Base-by-base conservation (phyloP, 768 basidiomycete species). In the Mrakia hoshinonis region DNA sequence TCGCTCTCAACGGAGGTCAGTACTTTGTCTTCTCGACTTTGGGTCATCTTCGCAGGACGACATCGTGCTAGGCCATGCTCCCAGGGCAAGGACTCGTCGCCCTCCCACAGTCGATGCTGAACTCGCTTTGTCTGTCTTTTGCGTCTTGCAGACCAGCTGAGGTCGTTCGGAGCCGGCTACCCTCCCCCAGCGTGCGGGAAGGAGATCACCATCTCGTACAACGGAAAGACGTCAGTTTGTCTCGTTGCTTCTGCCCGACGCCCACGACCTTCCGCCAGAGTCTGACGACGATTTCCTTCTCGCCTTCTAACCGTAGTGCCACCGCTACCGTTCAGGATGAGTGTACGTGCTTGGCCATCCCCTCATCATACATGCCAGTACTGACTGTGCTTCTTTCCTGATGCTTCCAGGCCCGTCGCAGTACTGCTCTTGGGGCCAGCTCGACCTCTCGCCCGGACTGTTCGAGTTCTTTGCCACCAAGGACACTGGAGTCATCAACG, bases 361-460 rank as follows among this genome's bases (percentile, higher is more conserved):
- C 10, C 29, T 26, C 10, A 18, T 34, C 29, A 20, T n/a, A 52
- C n/a, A 12, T 6, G 7, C 49, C 22, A 51, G 29, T 12, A 52
- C n/a, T 52, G 49, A 51, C 54, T 54, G 54, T 31, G 6, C 55
- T 34, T 36, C 10, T 26, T 4, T 58, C 3, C 26, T 29, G 1
- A 31, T 0, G 6, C 29, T 13, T 1, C 29, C 29, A 58, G 55
- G 55, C 58, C 58, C 58, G 4, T 61, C 58, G 15, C 58, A 61
- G 36, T 61, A 61, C 58, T 61, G 58, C 58, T 61, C 58, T 22
- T 61, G 58, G 58, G 58, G 58, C 31, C 58, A 61, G 58, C 58
- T 61, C 15, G 58, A 61, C n/a, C 58, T 61, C 58, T 61, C 58
- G 10, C 58, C 58, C 58, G 15, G 15, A 22, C 58, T 61, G 31